Conservation (phyloP, 345 rosid species). For the Aquilaria sinensis region DNA sequence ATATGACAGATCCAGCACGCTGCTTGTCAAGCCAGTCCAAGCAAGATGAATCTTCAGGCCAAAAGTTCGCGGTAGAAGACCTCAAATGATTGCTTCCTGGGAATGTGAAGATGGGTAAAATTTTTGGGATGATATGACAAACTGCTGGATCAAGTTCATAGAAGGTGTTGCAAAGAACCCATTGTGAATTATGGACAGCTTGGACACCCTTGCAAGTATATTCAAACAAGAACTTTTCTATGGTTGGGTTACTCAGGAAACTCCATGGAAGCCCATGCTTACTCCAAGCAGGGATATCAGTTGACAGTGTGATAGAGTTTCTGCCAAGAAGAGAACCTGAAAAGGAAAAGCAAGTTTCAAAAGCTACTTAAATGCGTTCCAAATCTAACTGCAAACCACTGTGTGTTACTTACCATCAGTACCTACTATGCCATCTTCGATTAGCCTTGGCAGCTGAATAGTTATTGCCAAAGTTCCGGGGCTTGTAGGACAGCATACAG, state of each 20-base stretch:
- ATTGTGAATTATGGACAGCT: constrained; percentile 5
- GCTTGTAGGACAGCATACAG: constrained; percentile 10
- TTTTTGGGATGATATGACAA: constrained; percentile 11
- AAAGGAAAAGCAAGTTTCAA: neutral
- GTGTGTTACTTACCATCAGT: constrained; percentile 2
- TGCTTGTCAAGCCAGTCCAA: constrained; percentile 37
- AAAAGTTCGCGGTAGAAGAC: constrained; percentile 17
- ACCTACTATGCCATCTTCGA: constrained; percentile 9
- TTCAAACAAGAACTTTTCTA: constrained; percentile 13
- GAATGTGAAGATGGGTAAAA: constrained; percentile 26
- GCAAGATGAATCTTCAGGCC: constrained; percentile 29
- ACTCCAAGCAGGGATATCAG: constrained; percentile 16
- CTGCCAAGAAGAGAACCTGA: constrained; percentile 13
- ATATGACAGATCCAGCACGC: constrained; percentile 29
- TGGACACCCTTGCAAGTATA: neutral
- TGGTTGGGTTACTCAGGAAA: neutral
- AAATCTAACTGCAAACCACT: too few relatives aligned
- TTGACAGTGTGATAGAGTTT: constrained; percentile 11
- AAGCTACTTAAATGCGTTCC: too few relatives aligned
- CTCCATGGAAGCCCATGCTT: constrained; percentile 18
- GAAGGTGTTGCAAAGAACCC: constrained; percentile 20
- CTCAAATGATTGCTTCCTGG: neutral
- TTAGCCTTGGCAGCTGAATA: constrained; percentile 1
- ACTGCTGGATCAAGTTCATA: constrained; percentile 21
- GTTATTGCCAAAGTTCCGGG: constrained; percentile 10